Conservation (phyloP, 495 filamentous ascomycete genomes). For the Amniculicola lignicola region DNA sequence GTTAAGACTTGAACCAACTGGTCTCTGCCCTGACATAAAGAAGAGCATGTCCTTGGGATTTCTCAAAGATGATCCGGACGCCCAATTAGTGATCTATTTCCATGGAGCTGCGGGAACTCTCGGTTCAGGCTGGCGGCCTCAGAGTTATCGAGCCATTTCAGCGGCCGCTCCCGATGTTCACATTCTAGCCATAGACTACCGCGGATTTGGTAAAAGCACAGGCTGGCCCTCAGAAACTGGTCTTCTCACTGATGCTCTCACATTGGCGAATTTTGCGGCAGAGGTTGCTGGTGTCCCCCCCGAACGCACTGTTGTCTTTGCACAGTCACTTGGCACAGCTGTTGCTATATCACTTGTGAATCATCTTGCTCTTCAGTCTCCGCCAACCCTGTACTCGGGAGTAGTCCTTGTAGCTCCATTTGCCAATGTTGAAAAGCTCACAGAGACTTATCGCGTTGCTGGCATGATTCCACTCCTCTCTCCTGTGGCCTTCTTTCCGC, state of each 20-base stretch:
- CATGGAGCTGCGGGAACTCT: constrained; percentile 62
- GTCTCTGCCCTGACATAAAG: constrained; percentile 54
- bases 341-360: constrained; percentile 27
- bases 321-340: constrained; percentile 35
- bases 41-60: constrained; percentile 56
- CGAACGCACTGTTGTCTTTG: constrained; percentile 33
- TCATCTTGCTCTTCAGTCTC: constrained; percentile 19
- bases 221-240: constrained; percentile 34
- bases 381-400: constrained; percentile 29
- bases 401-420: constrained; percentile 45
- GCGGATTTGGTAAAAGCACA: constrained; percentile 33
- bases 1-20: constrained; percentile 51
- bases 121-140: constrained; percentile 58
- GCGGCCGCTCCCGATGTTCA: constrained; percentile 56
- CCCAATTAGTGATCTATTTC: constrained; percentile 57
- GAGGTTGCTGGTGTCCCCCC: constrained; percentile 25
- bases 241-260: constrained; percentile 45
- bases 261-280: constrained; percentile 59
- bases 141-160: constrained; percentile 60
- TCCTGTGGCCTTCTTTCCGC: constrained; percentile 44
- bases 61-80: constrained; percentile 57
- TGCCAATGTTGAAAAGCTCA: constrained; percentile 44
- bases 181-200: constrained; percentile 50
- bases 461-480: constrained; percentile 47
- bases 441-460: constrained; percentile 48